phyloP scores from a whole-genome alignment of 1,139 yeast species.

The Saccharomycopsis phalli region DNA sequence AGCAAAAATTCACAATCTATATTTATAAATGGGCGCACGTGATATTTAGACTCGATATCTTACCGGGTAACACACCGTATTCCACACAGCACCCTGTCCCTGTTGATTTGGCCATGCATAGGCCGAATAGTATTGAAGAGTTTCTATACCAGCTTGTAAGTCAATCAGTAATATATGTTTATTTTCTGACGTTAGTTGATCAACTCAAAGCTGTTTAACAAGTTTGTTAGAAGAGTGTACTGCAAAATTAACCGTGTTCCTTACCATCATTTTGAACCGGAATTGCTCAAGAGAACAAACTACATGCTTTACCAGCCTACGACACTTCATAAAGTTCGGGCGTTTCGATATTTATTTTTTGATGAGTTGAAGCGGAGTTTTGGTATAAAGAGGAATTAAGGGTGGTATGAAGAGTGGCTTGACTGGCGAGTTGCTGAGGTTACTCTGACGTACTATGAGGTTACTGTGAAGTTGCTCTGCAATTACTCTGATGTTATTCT shows the following conservation, averaged over 20 bases:
- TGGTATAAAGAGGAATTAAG: slow-evolving; percentile 32
- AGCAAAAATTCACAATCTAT: too few relatives aligned
- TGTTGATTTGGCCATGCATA: neutral
- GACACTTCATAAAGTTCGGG: slow-evolving; percentile 44
- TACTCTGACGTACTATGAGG: too few relatives aligned
- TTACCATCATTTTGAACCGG: slow-evolving; percentile 25
- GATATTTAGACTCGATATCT: too few relatives aligned
- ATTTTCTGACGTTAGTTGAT: slow-evolving; percentile 34
- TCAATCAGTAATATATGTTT: slow-evolving; percentile 2
- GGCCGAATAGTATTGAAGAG: slow-evolving; percentile 41
- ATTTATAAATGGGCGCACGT: too few relatives aligned
- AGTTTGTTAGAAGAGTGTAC: slow-evolving; percentile 58
- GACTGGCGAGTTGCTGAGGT: too few relatives aligned
- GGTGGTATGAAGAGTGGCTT: neutral
- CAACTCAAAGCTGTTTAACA: slow-evolving; percentile 55
- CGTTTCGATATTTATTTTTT: slow-evolving; percentile 51
- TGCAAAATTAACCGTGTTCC: slow-evolving; percentile 56
- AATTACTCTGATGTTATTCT: too few relatives aligned
- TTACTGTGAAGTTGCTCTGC: too few relatives aligned
- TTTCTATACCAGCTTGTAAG: slow-evolving; percentile 32
- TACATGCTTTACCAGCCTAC: slow-evolving; percentile 35
- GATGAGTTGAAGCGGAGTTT: slow-evolving; percentile 54
- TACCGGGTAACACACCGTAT: too few relatives aligned
- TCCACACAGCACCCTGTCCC: too few relatives aligned
- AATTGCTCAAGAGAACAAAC: slow-evolving; percentile 9